Base-by-base conservation (phyloP, 169 alveolate species). In the Cryptosporidium canis region DNA sequence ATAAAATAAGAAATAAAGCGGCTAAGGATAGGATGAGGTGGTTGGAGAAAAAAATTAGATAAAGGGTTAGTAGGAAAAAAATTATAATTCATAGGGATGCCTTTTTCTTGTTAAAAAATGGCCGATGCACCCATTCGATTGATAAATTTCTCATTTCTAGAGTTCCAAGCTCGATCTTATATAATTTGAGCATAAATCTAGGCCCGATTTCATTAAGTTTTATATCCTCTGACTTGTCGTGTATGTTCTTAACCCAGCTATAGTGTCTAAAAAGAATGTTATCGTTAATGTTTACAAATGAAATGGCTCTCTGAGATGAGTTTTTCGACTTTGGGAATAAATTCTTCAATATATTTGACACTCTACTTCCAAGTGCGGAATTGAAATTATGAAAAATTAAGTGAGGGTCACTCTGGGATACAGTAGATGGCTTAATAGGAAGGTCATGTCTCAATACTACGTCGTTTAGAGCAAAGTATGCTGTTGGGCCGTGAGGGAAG, bases 401-500 rank as follows among this genome's bases (percentile, higher is more conserved):
- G 92, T 98, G 99, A 0, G 99, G 99, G 83, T 93, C 90, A 35
- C 94, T 96, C 90, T 97, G 98, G 31, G 99, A 95, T 93, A 98
- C 94, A 37, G 98, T 96, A 37, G 97, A 98, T 11, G 98, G 97
- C 84, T 96, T 96, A 48, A 96, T 99, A 4, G 97, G 95, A 61
- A 98, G 94, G 90, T 98, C 99, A 90, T 98, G 99, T 53, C 99
- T 94, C 83, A 98, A 93, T 14, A 96, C 98, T 24, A 97, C 99
- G 83, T 98, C 97, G 33, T 94, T 91, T 16, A 98, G 87, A 29
- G 98, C 98, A 91, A 98, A 98, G 92, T 98, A 97, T 1, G 99
- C 98, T 2, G 99, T 98, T 0, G 99, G 99, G 0, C 99, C 99
- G 83, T 95, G 96, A 3, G 99, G 99, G 85, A 98, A 90, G 90